A percentile compares a stretch with the other conserved stretches of the same genome.
Evolutionary conservation across 352 stramenopile genomes (phyloP).

Genomic region (Nothophytophthora sp.): DNA sequence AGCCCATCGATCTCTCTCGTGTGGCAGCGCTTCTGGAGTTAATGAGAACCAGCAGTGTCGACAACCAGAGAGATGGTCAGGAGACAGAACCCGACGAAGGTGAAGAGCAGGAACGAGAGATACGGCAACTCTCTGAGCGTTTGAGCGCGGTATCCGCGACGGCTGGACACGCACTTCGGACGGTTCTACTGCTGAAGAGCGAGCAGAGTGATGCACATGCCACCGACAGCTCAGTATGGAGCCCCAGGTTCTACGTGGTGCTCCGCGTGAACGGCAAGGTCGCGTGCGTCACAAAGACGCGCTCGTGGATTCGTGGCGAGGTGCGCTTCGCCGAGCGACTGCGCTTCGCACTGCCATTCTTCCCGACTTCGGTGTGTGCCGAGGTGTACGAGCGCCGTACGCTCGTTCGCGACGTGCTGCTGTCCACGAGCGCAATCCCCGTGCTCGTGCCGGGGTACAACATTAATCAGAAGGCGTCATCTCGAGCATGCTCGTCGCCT

Average conservation of each 20-base stretch:
- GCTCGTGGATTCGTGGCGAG: conserved; percentile 29
- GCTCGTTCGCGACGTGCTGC: conserved; percentile 28
- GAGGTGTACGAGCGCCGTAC: conserved; percentile 49
- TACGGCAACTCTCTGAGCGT: conserved; percentile 22
- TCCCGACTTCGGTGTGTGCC: conserved; percentile 47
- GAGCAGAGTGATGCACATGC: neutral
- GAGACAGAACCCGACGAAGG: neutral
- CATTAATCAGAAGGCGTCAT: conserved; percentile 6
- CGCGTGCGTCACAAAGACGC: conserved; percentile 30
- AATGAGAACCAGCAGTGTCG: conserved; percentile 5
- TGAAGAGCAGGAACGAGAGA: conserved; percentile 1
- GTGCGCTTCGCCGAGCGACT: conserved; percentile 52
- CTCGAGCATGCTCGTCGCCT: neutral
- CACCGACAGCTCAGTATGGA: conserved; percentile 16
- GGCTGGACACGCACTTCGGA: conserved; percentile 12
- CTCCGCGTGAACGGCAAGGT: conserved; percentile 46
- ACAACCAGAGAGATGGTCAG: conserved; percentile 13
- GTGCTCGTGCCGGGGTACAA: conserved; percentile 51
- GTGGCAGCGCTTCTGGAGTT: conserved; percentile 51
- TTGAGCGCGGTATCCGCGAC: conserved; percentile 7
- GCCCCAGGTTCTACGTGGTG: conserved; percentile 34
- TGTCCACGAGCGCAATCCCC: conserved; percentile 55
- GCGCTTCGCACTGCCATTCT: conserved; percentile 44
- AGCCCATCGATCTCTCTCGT: conserved; percentile 33
- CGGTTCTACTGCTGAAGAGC: conserved; percentile 18